Percentiles rank a stretch among this genome's conserved stretches.
Evolutionary conservation across 345 rosid genomes (phyloP).

Genomic region (Geranium rotundifolium): DNA sequence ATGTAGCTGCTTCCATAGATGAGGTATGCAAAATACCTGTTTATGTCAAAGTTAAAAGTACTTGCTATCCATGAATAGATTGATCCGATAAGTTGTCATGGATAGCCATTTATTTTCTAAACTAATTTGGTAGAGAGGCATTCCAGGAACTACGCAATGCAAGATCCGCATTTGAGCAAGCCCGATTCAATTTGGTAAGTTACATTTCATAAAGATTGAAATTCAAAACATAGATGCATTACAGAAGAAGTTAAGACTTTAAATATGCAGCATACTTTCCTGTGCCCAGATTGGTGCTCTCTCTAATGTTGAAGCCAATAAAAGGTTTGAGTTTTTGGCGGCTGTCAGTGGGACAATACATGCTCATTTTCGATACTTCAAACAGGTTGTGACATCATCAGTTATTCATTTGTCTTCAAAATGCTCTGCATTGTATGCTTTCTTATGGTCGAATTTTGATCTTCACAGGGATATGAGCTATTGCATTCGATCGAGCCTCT

Average conservation of each 20-base stretch:
- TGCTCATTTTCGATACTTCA: slow-evolving; percentile 96
- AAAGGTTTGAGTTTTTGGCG: slow-evolving; percentile 91
- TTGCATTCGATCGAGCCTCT: slow-evolving; percentile 99
- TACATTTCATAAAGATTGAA: neutral
- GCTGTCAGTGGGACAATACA: slow-evolving; percentile 99
- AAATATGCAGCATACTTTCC: slow-evolving; percentile 7
- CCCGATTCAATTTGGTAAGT: slow-evolving; percentile 80
- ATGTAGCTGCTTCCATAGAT: slow-evolving; percentile 61
- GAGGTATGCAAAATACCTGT: slow-evolving; percentile 41
- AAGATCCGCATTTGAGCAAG: slow-evolving; percentile 86
- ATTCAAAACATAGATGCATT: neutral
- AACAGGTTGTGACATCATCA: slow-evolving; percentile 40
- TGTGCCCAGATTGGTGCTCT: slow-evolving; percentile 65
- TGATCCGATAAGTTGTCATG: neutral
- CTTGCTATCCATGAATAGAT: neutral
- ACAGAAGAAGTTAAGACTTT: neutral
- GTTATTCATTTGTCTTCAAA: neutral
- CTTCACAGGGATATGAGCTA: slow-evolving; percentile 71
- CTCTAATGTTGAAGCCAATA: slow-evolving; percentile 94
- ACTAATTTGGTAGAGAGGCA: slow-evolving; percentile 11
- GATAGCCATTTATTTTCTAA: slow-evolving; percentile 1
- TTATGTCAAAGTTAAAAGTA: neutral
- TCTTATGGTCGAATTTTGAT: neutral
- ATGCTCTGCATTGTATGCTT: neutral
- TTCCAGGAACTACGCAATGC: slow-evolving; percentile 82